phyloP scores from a whole-genome alignment of 2,329 filamentous ascomycete species.

The Alternaria sp. region DNA sequence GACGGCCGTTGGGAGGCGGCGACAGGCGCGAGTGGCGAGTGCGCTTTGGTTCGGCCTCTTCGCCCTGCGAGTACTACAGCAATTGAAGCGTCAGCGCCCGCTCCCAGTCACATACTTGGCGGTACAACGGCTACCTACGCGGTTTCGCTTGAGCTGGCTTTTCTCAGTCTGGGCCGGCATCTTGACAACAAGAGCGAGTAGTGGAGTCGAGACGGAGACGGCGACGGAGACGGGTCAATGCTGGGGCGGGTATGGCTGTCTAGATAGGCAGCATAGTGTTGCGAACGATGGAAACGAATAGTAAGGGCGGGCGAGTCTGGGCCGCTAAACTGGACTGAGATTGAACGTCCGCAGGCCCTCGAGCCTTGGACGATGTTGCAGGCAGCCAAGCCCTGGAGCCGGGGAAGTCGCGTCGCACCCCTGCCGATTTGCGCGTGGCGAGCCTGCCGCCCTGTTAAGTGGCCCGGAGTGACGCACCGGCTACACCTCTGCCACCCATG shows the following conservation, averaged over 20 bases:
- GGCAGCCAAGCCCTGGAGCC: constrained; percentile 22
- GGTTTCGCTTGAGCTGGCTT: constrained; percentile 82
- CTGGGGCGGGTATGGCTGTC: constrained; percentile 24
- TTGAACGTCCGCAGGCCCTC: constrained; percentile 15
- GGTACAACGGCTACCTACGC: constrained; percentile 61
- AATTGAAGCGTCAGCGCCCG: constrained; percentile 26
- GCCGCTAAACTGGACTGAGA: constrained; percentile 21
- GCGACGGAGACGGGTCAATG: constrained; percentile 19
- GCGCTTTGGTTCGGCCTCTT: constrained; percentile 76
- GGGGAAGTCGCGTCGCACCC: constrained; percentile 3
- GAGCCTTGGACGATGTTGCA: constrained; percentile 13
- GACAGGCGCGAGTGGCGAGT: constrained; percentile 73
- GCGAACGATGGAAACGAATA: constrained; percentile 17
- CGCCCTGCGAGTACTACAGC: constrained; percentile 69
- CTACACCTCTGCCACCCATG: background rate
- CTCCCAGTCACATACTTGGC: background rate
- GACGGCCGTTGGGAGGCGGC: constrained; percentile 58
- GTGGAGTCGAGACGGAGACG: constrained; percentile 22
- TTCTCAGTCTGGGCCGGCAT: constrained; percentile 71
- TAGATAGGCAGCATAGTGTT: constrained; percentile 29
- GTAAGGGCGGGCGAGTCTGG: constrained; percentile 16
- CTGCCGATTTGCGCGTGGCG: background rate
- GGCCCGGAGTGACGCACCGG: background rate
- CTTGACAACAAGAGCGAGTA: constrained; percentile 10
- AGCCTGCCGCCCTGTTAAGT: background rate